Conservation (phyloP, 768 basidiomycete species). For the Tulasnella sp. region DNA sequence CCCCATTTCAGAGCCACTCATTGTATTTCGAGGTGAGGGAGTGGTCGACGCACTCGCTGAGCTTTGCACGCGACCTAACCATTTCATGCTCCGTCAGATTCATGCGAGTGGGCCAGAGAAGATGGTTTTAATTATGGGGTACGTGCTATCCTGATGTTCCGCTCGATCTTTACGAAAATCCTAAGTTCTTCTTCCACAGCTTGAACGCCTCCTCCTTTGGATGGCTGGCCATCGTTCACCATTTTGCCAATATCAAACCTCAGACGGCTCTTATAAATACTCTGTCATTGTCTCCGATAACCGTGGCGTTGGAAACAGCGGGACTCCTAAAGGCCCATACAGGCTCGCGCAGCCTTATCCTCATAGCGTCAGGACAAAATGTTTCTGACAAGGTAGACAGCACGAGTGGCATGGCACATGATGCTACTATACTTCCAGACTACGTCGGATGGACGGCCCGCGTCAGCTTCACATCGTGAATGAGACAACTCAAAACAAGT, state of each 20-base stretch:
- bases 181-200: slow-evolving; percentile 7
- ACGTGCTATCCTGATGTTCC: slow-evolving; percentile 1
- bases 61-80: too few species aligned
- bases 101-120: slow-evolving; percentile 59
- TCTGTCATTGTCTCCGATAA: slow-evolving; percentile 71
- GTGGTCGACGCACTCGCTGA: too few species aligned
- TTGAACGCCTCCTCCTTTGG: slow-evolving; percentile 52
- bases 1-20: slow-evolving; percentile 51
- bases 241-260: slow-evolving; percentile 38
- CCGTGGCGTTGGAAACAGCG: slow-evolving; percentile 69
- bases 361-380: background rate
- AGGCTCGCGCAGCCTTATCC: slow-evolving; percentile 42
- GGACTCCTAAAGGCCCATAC: slow-evolving; percentile 61
- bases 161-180: background rate
- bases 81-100: too few species aligned
- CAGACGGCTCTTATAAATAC: slow-evolving; percentile 31
- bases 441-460: slow-evolving; percentile 56
- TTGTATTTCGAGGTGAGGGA: slow-evolving; percentile 42
- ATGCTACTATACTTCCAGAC: slow-evolving; percentile 53
- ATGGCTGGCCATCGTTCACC: slow-evolving; percentile 52
- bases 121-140: slow-evolving; percentile 70
- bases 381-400: slow-evolving; percentile 30
- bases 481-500: background rate
- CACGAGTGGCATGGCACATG: slow-evolving; percentile 68
- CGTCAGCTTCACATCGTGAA: slow-evolving; percentile 61